Base-by-base conservation (phyloP, 2,329 filamentous ascomycete genomes). In the Akanthomyces lecanii region DNA sequence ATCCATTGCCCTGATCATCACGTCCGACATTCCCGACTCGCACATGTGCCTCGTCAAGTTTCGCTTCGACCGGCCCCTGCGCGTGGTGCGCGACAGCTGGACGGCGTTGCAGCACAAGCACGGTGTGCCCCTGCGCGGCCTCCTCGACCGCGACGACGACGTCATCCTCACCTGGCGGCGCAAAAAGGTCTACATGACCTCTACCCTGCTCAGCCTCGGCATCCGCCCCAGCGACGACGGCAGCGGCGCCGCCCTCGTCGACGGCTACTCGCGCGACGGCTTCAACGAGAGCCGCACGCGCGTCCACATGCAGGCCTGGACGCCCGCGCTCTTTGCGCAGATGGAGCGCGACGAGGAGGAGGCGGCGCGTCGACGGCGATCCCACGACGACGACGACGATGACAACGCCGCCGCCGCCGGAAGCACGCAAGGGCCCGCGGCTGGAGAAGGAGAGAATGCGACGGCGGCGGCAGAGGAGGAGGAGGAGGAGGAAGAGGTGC, bases 91-190 rank as follows among this genome's bases (percentile, higher is more conserved):
- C 48, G 73, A 85, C 44, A 85, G 84, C 14, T 97, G 92, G 90
- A 85, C 89, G 68, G 76, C 79, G 14, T 81, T 81, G 61, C 88
- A 93, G 70, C 73, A 73, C 1, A 82, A 74, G 1, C 74, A 77
- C 2, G 71, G 73, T 1, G 57, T 73, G 6, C 40, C 68, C 11
- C 69, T 81, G 8, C 66, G 74, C 2, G 28, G n/a, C 23, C 25
- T 61, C 10, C 25, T 54, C 48, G 59, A 82, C 3, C 72, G 81
- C 28, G 75, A 80, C 2, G 76, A 81, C 5, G 77, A 79, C 0
- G 78, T 96, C 21, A 89, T 95, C 69, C 81, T 98, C 62, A 95
- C 91, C 0, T 97, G 91, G 88, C 88, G 87, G 66, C 83, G 85
- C 30, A 85, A 85, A 63, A 85, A 85, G 64, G 76, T 97, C 3